Base-by-base conservation (phyloP, 1,284 basidiomycete genomes). In the Rhizoctonia solani region DNA sequence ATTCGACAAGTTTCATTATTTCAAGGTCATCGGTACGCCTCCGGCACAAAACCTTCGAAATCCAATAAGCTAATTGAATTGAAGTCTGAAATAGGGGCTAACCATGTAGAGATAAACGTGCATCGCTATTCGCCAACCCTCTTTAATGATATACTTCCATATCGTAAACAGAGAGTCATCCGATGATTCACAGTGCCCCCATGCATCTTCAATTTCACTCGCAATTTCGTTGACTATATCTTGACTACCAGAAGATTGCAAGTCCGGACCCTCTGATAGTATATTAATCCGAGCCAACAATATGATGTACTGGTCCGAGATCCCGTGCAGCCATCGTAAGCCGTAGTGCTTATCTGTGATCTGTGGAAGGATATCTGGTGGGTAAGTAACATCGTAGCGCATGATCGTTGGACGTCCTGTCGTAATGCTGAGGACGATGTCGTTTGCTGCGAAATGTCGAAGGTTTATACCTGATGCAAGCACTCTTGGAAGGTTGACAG, bases 301-400 rank as follows among this genome's bases (percentile, higher is more conserved):
- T n/a, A 63, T 8, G 19, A 63, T 11, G 21, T 41, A 63, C 13
- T 52, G 59, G 23, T 63, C 59, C 9, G 59, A 49, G 13, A 63
- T 30, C 19, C 59, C 59, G 25, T 63, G 46, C 49, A 63, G 21
- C 59, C 59, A 63, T 23, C 53, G 59, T 4, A 63, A 21, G 13
- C 59, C 59, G 8, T 42, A 23, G 23, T 44, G 14, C 23, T 29
- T 27, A 29, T 63, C 49, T 27, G 49, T 41, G 8, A 44, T 21
- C 13, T 4, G 3, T 2, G 8, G 37, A 25, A 27, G 42, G 16
- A 63, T 19, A 6, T 50, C 59, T 0, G 47, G 49, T 16, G 34
- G 27, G n/a, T 30, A 42, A 16, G 44, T 50, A 2, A 53, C 23
- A 14, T 63, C 49, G 47, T 63, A 63, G 4, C 49, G 46, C 16